phyloP scores from a whole-genome alignment of 495 filamentous ascomycete genomes.

The Penicillium maclennaniae region DNA sequence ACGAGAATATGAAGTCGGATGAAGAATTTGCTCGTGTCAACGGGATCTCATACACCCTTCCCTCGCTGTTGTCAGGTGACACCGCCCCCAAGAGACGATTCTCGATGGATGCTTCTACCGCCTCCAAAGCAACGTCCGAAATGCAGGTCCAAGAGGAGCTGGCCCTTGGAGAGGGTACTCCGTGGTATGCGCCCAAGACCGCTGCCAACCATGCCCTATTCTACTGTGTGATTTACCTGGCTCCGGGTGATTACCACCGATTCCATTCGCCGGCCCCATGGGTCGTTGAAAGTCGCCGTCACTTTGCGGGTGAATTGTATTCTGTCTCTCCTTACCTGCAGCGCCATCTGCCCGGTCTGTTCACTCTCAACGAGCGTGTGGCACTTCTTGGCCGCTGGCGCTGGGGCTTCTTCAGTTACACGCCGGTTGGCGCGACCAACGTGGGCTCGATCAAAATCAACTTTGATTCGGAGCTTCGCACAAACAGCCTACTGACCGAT shows the following conservation, averaged over 20 bases:
- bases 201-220: conserved; percentile 65
- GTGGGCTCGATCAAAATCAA: conserved; percentile 96
- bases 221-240: conserved; percentile 96
- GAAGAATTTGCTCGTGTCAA: conserved; percentile 95
- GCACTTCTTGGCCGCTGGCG: conserved; percentile 92
- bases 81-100: conserved; percentile 27
- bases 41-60: conserved; percentile 94
- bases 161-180: conserved; percentile 59
- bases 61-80: conserved; percentile 78
- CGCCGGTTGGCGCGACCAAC: conserved; percentile 96
- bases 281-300: conserved; percentile 86
- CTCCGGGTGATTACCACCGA: conserved; percentile 96
- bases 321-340: conserved; percentile 93
- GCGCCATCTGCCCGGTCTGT: conserved; percentile 83
- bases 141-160: conserved; percentile 81
- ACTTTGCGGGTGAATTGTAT: conserved; percentile 96
- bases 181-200: conserved; percentile 74
- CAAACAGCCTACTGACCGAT: conserved; percentile 85
- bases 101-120: conserved; percentile 61
- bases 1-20: conserved; percentile 60
- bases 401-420: conserved; percentile 95
- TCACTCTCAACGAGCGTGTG: conserved; percentile 94
- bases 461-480: conserved; percentile 91
- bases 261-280: conserved; percentile 94
- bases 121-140: conserved; percentile 64